These are phyloP conservation scores for Verticillium nonalfalfae DNA, from an alignment of 2,329 filamentous ascomycete genomes.

Conservation along the genomic window DNA sequence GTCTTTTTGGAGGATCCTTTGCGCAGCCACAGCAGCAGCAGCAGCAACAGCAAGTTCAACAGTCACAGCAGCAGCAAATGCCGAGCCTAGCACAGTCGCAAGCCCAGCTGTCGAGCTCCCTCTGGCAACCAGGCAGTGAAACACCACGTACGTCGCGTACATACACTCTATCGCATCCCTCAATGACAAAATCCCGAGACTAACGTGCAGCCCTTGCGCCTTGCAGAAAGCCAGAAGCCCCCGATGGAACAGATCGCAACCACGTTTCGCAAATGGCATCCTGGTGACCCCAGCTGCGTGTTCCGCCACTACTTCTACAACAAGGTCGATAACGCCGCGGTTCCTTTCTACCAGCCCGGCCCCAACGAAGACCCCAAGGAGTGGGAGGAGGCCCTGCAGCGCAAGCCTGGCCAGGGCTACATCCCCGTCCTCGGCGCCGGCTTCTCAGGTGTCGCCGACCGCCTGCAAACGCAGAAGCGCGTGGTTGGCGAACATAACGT, in stretches of 20 bases:
- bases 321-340: slow-evolving; percentile 65
- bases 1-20: slow-evolving; percentile 24
- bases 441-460: slow-evolving; percentile 64
- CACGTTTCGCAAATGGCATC: slow-evolving; percentile 69
- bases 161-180: background rate
- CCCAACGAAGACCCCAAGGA: slow-evolving; percentile 67
- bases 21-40: slow-evolving; percentile 30
- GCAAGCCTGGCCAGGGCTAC: slow-evolving; percentile 69
- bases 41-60: slow-evolving; percentile 33
- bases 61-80: slow-evolving; percentile 6
- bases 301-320: slow-evolving; percentile 89
- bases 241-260: slow-evolving; percentile 68
- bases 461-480: slow-evolving; percentile 65
- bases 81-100: slow-evolving; percentile 16
- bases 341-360: slow-evolving; percentile 70
- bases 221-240: slow-evolving; percentile 57
- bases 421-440: slow-evolving; percentile 73
- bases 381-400: slow-evolving; percentile 78
- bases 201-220: background rate
- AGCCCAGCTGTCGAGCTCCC: slow-evolving; percentile 40
- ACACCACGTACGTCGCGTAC: slow-evolving; percentile 34
- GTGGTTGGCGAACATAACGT: slow-evolving; percentile 65
- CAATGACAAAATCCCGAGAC: background rate
- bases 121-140: slow-evolving; percentile 47
- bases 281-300: slow-evolving; percentile 58